phyloP scores from a whole-genome alignment of 1,284 basidiomycete genomes.

The Malassezia obtusa region DNA sequence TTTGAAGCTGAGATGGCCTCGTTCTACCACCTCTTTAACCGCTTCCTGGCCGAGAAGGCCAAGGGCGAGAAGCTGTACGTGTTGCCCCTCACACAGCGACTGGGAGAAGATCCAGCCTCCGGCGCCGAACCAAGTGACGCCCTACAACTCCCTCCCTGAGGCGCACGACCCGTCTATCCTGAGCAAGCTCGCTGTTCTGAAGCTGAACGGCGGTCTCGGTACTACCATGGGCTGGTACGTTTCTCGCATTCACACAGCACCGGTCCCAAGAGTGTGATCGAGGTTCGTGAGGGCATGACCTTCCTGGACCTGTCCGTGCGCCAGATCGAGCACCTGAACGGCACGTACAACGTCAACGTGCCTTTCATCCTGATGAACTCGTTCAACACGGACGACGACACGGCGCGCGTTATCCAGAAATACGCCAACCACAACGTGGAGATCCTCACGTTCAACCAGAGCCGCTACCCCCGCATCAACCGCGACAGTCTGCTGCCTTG shows the following conservation, averaged over 20 bases:
- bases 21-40: conserved; percentile 98
- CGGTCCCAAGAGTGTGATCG: conserved; percentile 55
- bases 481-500: conserved; percentile 87
- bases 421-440: conserved; percentile 66
- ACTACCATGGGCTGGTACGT: conserved; percentile 70
- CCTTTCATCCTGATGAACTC: conserved; percentile 99
- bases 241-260: conserved; percentile 49
- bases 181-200: conserved; percentile 77
- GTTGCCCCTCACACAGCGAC: conserved; percentile 55
- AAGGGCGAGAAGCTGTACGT: conserved; percentile 81
- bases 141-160: conserved; percentile 62
- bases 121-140: conserved; percentile 79
- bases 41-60: conserved; percentile 88
- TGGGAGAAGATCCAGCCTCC: conserved; percentile 98
- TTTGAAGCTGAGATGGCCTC: conserved; percentile 98
- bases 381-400: conserved; percentile 74
- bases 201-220: conserved; percentile 98
- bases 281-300: conserved; percentile 76
- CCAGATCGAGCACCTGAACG: conserved; percentile 78
- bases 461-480: conserved; percentile 91
- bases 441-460: conserved; percentile 76
- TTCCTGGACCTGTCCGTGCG: conserved; percentile 94
- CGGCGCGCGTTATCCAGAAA: conserved; percentile 79
- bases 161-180: conserved; percentile 42
- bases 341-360: conserved; percentile 62